Conservation (phyloP, 495 filamentous ascomycete species). For the Aspergillus wentii region DNA sequence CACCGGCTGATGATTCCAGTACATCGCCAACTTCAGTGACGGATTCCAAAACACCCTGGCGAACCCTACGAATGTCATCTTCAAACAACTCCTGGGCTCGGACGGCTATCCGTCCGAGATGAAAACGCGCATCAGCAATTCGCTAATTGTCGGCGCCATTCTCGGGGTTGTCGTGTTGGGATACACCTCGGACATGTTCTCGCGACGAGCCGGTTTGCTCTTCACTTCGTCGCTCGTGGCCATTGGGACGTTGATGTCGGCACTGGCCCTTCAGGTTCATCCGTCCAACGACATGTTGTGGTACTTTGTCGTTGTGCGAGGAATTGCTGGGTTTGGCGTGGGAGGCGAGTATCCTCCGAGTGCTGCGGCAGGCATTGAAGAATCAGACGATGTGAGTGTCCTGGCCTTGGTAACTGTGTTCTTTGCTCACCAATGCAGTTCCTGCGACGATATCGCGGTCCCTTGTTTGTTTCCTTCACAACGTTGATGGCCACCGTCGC, state of each 20-base stretch:
- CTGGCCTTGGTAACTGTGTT: not conserved
- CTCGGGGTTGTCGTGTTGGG: constrained; percentile 27
- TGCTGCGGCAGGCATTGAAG: constrained; percentile 29
- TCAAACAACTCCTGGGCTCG: constrained; percentile 24
- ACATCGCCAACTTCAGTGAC: constrained; percentile 35
- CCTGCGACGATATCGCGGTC: constrained; percentile 21
- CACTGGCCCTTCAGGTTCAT: constrained; percentile 26
- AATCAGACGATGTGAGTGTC: constrained; percentile 22
- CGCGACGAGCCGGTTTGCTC: constrained; percentile 23
- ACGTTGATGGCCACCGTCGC: constrained; percentile 31
- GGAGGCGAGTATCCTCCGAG: constrained; percentile 33
- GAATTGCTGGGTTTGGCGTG: constrained; percentile 29
- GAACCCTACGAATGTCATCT: constrained; percentile 35
- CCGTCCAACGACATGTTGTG: constrained; percentile 30
- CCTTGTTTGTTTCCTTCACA: constrained; percentile 31
- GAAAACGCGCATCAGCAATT: constrained; percentile 32
- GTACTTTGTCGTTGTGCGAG: constrained; percentile 30
- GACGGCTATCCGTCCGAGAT: constrained; percentile 25
- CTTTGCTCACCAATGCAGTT: constrained; percentile 7
- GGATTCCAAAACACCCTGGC: constrained; percentile 29
- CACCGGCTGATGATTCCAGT: constrained; percentile 12
- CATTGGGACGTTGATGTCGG: constrained; percentile 29
- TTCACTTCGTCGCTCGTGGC: constrained; percentile 28
- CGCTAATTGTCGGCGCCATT: constrained; percentile 30
- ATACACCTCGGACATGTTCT: constrained; percentile 29